Conservation (phyloP, 1,139 yeast genomes). For the Nakaseomyces nivariensis region DNA sequence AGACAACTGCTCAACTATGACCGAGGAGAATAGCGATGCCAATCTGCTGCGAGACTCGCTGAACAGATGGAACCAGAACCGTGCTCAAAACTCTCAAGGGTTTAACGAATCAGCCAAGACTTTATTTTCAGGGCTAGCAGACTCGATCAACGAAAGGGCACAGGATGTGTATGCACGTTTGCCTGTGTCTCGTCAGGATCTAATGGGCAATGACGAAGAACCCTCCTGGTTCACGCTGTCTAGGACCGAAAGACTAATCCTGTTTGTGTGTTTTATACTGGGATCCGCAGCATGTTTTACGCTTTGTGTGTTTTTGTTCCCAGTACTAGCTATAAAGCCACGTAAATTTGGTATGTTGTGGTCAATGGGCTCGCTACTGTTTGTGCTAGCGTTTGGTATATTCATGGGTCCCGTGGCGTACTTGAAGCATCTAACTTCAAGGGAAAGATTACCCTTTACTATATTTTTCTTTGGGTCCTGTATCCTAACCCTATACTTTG, state of each 20-base stretch:
- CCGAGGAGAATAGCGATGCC: constrained; percentile 4
- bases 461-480: constrained; percentile 70
- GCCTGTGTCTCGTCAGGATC: constrained; percentile 44
- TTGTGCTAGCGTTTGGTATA: constrained; percentile 82
- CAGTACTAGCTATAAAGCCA: constrained; percentile 83
- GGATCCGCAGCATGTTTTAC: constrained; percentile 76
- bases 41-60: constrained; percentile 31
- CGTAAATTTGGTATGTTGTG: constrained; percentile 83
- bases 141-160: constrained; percentile 33
- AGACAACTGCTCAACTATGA: background rate
- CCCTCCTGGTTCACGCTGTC: constrained; percentile 54
- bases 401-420: constrained; percentile 87
- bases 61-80: constrained; percentile 31
- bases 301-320: constrained; percentile 73
- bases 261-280: constrained; percentile 66
- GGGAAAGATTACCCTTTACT: constrained; percentile 71
- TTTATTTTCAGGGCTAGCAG: constrained; percentile 33
- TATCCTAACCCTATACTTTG: constrained; percentile 50
- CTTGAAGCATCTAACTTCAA: constrained; percentile 60
- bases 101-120: constrained; percentile 31
- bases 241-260: constrained; percentile 68
- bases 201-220: constrained; percentile 38
- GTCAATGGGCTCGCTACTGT: constrained; percentile 84
- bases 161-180: constrained; percentile 41
- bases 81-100: constrained; percentile 21